Conservation (phyloP, 106 monocot genomes). For the Dioscorea zingiberensis region DNA sequence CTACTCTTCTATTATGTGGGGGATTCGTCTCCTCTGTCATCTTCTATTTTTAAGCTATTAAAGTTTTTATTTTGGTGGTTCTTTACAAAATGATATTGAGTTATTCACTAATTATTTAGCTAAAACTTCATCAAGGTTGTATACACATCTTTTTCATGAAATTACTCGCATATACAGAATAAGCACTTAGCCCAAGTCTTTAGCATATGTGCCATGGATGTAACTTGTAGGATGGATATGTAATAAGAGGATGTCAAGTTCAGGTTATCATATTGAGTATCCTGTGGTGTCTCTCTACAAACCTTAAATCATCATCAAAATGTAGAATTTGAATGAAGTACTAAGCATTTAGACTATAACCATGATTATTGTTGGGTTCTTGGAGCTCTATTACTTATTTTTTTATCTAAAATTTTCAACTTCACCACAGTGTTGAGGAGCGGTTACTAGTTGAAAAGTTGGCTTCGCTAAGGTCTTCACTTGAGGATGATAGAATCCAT, state of each 20-base stretch:
- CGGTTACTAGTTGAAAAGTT: slow-evolving; percentile 53
- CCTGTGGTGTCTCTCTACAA: background rate
- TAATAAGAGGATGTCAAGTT: background rate
- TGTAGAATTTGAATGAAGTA: background rate
- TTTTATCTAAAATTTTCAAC: background rate
- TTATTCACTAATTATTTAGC: background rate
- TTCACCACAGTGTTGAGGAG: slow-evolving; percentile 42
- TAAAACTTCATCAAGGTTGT: too few relatives aligned
- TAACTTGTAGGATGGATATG: too few relatives aligned
- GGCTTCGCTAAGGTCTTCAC: slow-evolving; percentile 33
- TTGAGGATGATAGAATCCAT: slow-evolving; percentile 9
- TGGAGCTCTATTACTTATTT: background rate
- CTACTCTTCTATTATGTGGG: background rate
- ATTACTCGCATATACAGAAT: too few relatives aligned
- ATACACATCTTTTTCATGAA: too few relatives aligned
- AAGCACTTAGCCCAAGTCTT: too few relatives aligned
- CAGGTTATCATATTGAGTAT: background rate
- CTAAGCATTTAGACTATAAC: background rate
- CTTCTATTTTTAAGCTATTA: background rate
- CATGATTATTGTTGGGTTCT: background rate
- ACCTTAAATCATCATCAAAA: background rate
- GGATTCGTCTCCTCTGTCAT: too few relatives aligned
- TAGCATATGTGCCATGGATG: too few relatives aligned
- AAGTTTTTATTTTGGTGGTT: background rate
- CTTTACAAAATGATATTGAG: background rate